Conservation (phyloP, 2,329 filamentous ascomycete genomes). For the Cladosporium sp. region DNA sequence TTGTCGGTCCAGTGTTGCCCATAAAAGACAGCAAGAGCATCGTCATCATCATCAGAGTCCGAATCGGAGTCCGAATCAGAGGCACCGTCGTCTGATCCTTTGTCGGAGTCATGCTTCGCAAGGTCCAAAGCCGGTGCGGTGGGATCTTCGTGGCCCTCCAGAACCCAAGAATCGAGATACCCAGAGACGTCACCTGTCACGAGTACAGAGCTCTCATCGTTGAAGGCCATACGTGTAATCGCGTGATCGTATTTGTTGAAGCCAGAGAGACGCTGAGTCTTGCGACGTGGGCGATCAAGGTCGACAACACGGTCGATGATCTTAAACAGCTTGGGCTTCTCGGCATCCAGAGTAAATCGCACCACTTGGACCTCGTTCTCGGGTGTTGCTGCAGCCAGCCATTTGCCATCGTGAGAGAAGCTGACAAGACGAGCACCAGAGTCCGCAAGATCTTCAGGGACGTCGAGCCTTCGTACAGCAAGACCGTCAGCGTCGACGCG, state of each 20-base stretch:
- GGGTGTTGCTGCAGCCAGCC: constrained; percentile 55
- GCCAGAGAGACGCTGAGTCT: constrained; percentile 25
- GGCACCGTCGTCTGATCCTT: constrained; percentile 21
- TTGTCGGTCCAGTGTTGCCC: constrained; percentile 72
- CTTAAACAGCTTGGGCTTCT: constrained; percentile 33
- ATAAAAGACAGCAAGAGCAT: constrained; percentile 45
- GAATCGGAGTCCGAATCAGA: constrained; percentile 32
- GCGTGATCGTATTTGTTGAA: constrained; percentile 70
- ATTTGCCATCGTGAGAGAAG: constrained; percentile 65
- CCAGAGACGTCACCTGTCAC: constrained; percentile 78
- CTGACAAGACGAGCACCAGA: constrained; percentile 65
- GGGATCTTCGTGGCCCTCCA: constrained; percentile 54
- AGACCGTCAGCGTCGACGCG: constrained; percentile 40
- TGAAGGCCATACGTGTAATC: constrained; percentile 72
- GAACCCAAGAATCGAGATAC: constrained; percentile 79
- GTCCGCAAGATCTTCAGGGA: constrained; percentile 53
- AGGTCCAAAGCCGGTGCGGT: constrained; percentile 39
- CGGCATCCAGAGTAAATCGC: constrained; percentile 43
- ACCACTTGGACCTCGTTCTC: constrained; percentile 43
- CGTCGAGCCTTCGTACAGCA: constrained; percentile 63
- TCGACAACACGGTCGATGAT: constrained; percentile 35
- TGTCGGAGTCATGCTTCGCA: constrained; percentile 25
- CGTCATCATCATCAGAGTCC: constrained; percentile 46
- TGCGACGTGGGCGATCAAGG: constrained; percentile 35
- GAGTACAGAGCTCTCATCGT: constrained; percentile 71